Percentiles rank a stretch among this genome's conserved stretches.
Evolutionary conservation across 148 eudicot species (phyloP).

Genomic region (Amaranthus palmeri): DNA sequence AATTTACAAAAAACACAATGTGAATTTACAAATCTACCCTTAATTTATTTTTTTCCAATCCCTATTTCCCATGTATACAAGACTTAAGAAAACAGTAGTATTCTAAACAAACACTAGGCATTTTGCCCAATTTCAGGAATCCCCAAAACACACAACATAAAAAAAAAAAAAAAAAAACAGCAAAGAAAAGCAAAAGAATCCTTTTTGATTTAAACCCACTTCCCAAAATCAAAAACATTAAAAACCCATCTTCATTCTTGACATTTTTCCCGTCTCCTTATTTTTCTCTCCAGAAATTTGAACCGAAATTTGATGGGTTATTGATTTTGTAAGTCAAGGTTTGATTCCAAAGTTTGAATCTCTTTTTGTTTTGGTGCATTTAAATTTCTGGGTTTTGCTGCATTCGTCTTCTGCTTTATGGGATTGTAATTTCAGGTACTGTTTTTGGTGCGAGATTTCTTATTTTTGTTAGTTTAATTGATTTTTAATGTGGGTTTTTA

Average conservation of each 20-base stretch:
- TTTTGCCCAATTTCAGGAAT: slow-evolving; percentile 15
- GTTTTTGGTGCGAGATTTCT: not conserved
- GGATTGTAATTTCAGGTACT: slow-evolving; percentile 2
- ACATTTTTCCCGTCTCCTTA: not conserved
- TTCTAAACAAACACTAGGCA: not conserved
- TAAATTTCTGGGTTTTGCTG: slow-evolving; percentile 15
- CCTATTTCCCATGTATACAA: not conserved
- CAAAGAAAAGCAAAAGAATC: slow-evolving; percentile 4
- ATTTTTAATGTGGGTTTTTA: not conserved
- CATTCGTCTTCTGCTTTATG: slow-evolving; percentile 18
- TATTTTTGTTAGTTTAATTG: not conserved
- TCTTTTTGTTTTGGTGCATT: slow-evolving; percentile 2
- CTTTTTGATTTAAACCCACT: slow-evolving; percentile 14
- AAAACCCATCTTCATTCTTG: slow-evolving; percentile 20
- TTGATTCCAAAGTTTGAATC: not conserved
- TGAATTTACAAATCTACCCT: slow-evolving; percentile 20
- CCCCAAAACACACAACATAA: not conserved
- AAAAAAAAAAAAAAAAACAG: not conserved
- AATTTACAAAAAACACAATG: not conserved
- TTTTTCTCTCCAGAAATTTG: slow-evolving; percentile 5
- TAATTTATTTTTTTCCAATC: not conserved
- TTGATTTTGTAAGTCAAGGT: not conserved
- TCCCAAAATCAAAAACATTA: slow-evolving; percentile 16
- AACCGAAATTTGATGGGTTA: not conserved
- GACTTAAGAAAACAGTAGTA: not conserved